Percentiles rank a stretch among this genome's conserved stretches.
phyloP scores from a whole-genome alignment of 2,329 filamentous ascomycete genomes.

The Pestalotiopsis sp. region DNA sequence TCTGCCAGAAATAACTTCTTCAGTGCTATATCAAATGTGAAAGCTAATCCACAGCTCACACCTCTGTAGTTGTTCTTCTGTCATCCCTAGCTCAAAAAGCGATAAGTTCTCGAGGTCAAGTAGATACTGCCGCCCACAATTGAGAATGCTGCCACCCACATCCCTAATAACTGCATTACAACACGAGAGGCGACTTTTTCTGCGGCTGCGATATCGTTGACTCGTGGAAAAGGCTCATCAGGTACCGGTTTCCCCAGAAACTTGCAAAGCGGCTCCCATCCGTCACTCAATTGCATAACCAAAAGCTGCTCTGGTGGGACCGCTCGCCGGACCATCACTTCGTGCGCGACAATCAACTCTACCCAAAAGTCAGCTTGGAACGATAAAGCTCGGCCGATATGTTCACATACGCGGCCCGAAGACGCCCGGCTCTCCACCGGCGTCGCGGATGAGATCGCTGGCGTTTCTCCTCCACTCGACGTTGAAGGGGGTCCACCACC shows the following conservation, averaged over 20 bases:
- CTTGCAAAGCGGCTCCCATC: slow-evolving; percentile 37
- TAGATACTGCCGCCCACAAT: not conserved
- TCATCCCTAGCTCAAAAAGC: not conserved
- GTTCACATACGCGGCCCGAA: not conserved
- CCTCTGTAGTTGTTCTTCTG: too few species aligned
- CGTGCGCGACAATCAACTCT: slow-evolving; percentile 1
- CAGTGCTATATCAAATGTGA: too few species aligned
- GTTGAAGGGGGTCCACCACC: not conserved
- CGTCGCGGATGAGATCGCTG: not conserved
- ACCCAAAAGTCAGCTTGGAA: not conserved
- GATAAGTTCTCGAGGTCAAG: not conserved
- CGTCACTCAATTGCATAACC: slow-evolving; percentile 28
- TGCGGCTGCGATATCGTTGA: slow-evolving; percentile 27
- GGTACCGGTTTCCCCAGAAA: slow-evolving; percentile 33
- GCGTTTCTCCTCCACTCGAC: not conserved
- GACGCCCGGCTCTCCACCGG: not conserved
- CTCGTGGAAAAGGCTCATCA: slow-evolving; percentile 29
- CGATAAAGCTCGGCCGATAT: not conserved
- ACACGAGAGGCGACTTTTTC: slow-evolving; percentile 14
- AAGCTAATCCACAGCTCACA: too few species aligned
- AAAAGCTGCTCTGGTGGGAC: slow-evolving; percentile 26
- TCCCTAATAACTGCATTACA: not conserved
- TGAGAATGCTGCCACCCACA: slow-evolving; percentile 13
- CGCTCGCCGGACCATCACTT: slow-evolving; percentile 18
- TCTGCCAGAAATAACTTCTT: too few species aligned